Conservation (phyloP, 345 rosid species). For the Psidium friedrichsthalianum region DNA sequence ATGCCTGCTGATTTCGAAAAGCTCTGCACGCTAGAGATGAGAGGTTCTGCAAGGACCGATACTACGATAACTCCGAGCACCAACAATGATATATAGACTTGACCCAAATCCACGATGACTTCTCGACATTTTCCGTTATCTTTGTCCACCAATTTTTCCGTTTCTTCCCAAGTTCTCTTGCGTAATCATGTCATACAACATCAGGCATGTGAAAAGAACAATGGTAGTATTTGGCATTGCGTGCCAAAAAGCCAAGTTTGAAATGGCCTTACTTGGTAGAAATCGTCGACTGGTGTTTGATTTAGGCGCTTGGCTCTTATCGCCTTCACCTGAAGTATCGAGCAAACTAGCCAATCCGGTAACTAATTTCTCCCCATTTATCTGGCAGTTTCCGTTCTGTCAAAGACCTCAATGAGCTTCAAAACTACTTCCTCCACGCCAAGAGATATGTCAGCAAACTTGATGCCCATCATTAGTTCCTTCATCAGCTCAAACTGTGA, state of each 20-base stretch:
- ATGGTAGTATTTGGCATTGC: neutral
- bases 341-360: slow-evolving; percentile 9
- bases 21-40: slow-evolving; percentile 12
- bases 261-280: slow-evolving; percentile 3
- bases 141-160: slow-evolving; percentile 9
- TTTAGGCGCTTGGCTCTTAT: neutral
- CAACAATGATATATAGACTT: slow-evolving; percentile 5
- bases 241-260: neutral
- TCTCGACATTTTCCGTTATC: neutral
- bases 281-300: neutral
- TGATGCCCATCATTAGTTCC: slow-evolving; percentile 4
- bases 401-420: slow-evolving; percentile 13
- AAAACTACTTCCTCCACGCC: slow-evolving; percentile 12
- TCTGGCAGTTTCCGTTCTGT: slow-evolving; percentile 2
- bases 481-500: slow-evolving; percentile 15
- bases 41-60: slow-evolving; percentile 15
- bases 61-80: slow-evolving; percentile 9
- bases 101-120: neutral
- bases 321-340: neutral
- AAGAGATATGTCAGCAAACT: slow-evolving; percentile 8
- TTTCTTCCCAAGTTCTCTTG: slow-evolving; percentile 15
- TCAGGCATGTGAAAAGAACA: neutral
- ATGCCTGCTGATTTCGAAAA: slow-evolving; percentile 16
- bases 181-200: neutral
- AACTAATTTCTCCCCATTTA: slow-evolving; percentile 18